Evolutionary conservation across 2,329 filamentous ascomycete genomes (phyloP), one percentile per base, ranked within the genome.

Genomic region (Stylonectria norvegica): DNA sequence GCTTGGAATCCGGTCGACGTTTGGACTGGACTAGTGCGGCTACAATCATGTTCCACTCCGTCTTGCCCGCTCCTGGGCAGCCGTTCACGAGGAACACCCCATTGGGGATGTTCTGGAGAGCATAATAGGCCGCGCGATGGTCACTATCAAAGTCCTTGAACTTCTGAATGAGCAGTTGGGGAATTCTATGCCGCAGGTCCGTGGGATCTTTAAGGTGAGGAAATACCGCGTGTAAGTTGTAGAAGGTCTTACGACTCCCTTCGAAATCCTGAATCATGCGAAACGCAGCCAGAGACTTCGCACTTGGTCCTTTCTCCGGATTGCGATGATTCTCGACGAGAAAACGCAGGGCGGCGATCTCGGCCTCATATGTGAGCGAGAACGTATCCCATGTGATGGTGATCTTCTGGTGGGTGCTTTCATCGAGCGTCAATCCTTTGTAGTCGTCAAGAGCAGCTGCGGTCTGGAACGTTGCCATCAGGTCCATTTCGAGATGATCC

Each of bases 391-490:
- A 64, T 0, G 41, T 37, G 3, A 65, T 61, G 3, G 33, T 51
- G 5, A 65, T 47, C 0, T 48, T 37, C 11, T 60, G 57, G 2
- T 32, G 29, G 1, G 43, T 50, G 0, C 34, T 4, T 1, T 53
- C 22, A 5, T 49, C 45, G 1, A 61, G 5, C 1, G n/a, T 32
- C 1, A 61, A 36, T 5, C 25, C 43, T 2, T 23, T 5, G 5
- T 55, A 36, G 5, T 59, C 49, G 2, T 52, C 43, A 0, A 60
- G 48, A 4, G 42, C 0, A 71, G 76, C 12, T 72, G 77, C 58
- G 74, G 81, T 59, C 73, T 82, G 69, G 78, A 85, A 65, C 73
- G 81, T 70, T 64, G 76, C 40, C 81, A 85, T 65, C 71, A 85
- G 60, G 70, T 86, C 35, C 57, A 62, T 15, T 8, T 63, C 53